phyloP scores from a whole-genome alignment of 2,329 filamentous ascomycete genomes.

The Aureobasidium sp. region DNA sequence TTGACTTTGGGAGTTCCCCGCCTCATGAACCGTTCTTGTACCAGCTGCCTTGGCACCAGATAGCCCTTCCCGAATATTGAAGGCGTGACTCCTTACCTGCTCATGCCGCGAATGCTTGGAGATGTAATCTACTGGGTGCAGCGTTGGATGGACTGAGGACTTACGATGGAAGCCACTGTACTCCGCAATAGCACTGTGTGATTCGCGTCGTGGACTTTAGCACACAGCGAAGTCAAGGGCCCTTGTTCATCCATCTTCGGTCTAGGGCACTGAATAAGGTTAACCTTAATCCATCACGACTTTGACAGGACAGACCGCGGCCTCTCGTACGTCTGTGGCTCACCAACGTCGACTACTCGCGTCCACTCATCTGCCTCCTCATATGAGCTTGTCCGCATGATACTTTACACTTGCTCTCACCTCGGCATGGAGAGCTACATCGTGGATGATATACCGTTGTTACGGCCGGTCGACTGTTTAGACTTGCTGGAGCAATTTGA shows the following conservation, averaged over 20 bases:
- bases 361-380: neutral
- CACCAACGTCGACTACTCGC: neutral
- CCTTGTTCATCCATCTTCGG: neutral
- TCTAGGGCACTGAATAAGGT: neutral
- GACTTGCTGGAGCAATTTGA: neutral
- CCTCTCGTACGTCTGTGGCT: neutral
- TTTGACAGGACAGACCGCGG: neutral
- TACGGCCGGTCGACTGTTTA: conserved; percentile 3
- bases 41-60: neutral
- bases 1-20: neutral
- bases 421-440: neutral
- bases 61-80: neutral
- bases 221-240: neutral
- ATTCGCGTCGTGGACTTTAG: neutral
- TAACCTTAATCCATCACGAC: neutral
- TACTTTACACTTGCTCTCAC: neutral
- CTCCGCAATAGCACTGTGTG: neutral
- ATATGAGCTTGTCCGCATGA: conserved; percentile 1
- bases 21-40: neutral
- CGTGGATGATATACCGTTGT: neutral
- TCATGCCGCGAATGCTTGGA: neutral
- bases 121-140: neutral
- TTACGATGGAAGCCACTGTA: neutral
- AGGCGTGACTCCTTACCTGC: too few relatives aligned
- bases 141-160: neutral